phyloP scores from a whole-genome alignment of 805 yeast genomes.

The Saturnispora halmiae region DNA sequence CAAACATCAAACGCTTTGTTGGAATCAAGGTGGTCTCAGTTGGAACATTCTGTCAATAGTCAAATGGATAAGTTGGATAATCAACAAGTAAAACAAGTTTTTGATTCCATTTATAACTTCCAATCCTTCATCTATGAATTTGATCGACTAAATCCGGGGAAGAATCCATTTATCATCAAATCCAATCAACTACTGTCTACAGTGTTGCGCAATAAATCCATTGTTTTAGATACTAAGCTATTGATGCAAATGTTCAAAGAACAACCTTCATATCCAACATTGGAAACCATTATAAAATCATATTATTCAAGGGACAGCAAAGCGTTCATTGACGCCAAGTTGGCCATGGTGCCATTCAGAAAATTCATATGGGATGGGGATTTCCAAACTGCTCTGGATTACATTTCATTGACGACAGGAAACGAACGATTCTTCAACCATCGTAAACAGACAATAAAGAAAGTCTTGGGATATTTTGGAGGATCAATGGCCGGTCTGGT shows the following conservation, averaged over 20 bases:
- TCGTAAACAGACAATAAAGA: conserved; percentile 22
- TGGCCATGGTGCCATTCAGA: conserved; percentile 57
- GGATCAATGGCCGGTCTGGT: conserved; percentile 36
- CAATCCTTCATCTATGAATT: conserved; percentile 22
- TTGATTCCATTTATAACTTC: conserved; percentile 18
- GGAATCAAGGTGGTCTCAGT: conserved; percentile 9
- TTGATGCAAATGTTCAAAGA: conserved; percentile 19
- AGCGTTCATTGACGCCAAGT: conserved; percentile 27
- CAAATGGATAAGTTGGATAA: neutral
- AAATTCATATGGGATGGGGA: conserved; percentile 50
- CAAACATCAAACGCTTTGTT: conserved; percentile 11
- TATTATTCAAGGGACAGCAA: conserved; percentile 20
- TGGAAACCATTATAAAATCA: conserved; percentile 20
- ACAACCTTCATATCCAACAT: conserved; percentile 21
- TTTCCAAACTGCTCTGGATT: conserved; percentile 43
- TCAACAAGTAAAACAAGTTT: conserved; percentile 4
- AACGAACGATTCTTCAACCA: conserved; percentile 38
- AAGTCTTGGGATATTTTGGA: conserved; percentile 32
- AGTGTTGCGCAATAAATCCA: conserved; percentile 15
- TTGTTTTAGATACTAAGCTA: conserved; percentile 17
- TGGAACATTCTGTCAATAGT: conserved; percentile 11
- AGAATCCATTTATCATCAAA: conserved; percentile 17
- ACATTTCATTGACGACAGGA: conserved; percentile 56
- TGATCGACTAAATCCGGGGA: conserved; percentile 16
- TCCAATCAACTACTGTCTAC: conserved; percentile 18